A percentile compares a stretch with the other conserved stretches of the same genome.
phyloP scores from a whole-genome alignment of 768 basidiomycete genomes.

The Amylocystis lapponica region DNA sequence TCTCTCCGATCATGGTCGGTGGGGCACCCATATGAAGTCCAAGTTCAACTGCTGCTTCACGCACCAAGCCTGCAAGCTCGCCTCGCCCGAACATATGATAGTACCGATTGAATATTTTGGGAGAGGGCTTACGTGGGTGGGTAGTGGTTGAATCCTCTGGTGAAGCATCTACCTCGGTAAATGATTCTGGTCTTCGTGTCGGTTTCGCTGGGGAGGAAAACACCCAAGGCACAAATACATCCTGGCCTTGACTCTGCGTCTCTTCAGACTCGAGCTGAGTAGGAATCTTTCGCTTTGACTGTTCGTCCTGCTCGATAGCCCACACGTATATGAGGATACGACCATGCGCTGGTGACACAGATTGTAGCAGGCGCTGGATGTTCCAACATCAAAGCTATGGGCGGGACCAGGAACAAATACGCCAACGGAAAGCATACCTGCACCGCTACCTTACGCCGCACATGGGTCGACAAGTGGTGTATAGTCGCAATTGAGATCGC shows the following conservation, averaged over 20 bases:
- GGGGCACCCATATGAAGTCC: constrained; percentile 43
- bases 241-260: constrained; percentile 43
- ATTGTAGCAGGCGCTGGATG: constrained; percentile 55
- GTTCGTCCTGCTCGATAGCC: constrained; percentile 89
- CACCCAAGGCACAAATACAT: constrained; percentile 92
- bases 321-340: constrained; percentile 92
- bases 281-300: constrained; percentile 69
- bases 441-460: constrained; percentile 66
- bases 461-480: constrained; percentile 84
- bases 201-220: constrained; percentile 31
- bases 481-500: constrained; percentile 97
- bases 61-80: constrained; percentile 63
- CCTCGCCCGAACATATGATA: constrained; percentile 92
- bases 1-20: constrained; percentile 1
- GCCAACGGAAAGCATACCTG: constrained; percentile 41
- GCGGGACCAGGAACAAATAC: neutral
- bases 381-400: neutral
- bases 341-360: constrained; percentile 63
- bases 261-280: constrained; percentile 14
- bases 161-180: neutral
- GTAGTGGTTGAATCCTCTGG: neutral
- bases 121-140: constrained; percentile 13
- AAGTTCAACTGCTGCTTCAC: constrained; percentile 55
- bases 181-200: constrained; percentile 14
- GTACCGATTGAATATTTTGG: constrained; percentile 74